These are phyloP conservation scores for Trichoderma sp. DNA, from an alignment of 2,329 filamentous ascomycete genomes.

Conservation along the genomic window DNA sequence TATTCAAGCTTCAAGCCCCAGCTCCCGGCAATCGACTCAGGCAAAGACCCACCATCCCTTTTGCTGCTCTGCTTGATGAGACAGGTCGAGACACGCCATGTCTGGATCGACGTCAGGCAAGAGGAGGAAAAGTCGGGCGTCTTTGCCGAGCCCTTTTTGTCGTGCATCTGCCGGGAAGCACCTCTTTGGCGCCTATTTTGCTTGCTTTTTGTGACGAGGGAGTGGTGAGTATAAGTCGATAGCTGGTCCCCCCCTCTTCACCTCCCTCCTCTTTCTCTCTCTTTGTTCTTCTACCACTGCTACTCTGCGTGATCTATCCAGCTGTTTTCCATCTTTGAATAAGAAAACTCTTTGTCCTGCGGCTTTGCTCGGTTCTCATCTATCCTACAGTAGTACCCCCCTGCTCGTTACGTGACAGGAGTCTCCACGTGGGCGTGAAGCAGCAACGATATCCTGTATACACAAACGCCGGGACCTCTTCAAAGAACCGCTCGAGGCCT, in stretches of 20 bases:
- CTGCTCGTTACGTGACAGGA: neutral
- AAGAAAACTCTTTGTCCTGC: neutral
- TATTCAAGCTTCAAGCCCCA: conserved; percentile 27
- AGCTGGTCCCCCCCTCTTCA: conserved; percentile 4
- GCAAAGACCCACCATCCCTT: conserved; percentile 7
- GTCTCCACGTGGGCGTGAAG: neutral
- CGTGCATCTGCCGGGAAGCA: conserved; percentile 10
- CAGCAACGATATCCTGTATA: neutral
- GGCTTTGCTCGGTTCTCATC: neutral
- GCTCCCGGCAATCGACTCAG: conserved; percentile 17
- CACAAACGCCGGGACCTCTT: neutral
- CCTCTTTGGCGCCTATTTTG: conserved; percentile 5
- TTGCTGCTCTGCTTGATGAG: conserved; percentile 2
- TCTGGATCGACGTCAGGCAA: conserved; percentile 25
- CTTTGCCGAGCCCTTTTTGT: conserved; percentile 22
- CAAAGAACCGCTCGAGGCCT: conserved; percentile 6
- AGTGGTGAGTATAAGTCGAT: conserved; percentile 24
- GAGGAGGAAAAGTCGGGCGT: conserved; percentile 10
- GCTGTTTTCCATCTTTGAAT: neutral
- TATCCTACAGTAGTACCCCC: neutral
- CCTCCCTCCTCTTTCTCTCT: neutral
- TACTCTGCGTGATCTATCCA: conserved; percentile 1
- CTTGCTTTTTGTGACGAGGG: conserved; percentile 8
- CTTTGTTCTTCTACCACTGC: neutral
- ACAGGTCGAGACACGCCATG: conserved; percentile 7